Percentiles rank a stretch among this genome's conserved stretches.
Conservation (phyloP, 2,329 filamentous ascomycete genomes). For the Aspergillus intermedius region DNA sequence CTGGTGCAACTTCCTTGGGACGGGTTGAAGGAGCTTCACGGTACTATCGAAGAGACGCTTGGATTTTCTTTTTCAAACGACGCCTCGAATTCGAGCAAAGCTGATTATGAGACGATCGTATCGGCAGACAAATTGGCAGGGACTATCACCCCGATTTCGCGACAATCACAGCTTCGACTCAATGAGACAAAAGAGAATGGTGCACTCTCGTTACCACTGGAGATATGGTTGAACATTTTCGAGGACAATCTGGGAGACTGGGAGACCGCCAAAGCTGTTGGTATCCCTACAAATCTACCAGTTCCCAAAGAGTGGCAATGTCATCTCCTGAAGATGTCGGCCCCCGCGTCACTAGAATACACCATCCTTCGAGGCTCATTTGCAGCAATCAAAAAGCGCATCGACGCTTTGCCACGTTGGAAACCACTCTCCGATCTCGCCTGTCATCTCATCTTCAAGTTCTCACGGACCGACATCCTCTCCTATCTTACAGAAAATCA, state of each 20-base stretch:
- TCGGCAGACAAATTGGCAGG: slow-evolving; percentile 42
- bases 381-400: slow-evolving; percentile 64
- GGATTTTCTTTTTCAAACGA: slow-evolving; percentile 12
- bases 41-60: slow-evolving; percentile 22
- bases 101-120: slow-evolving; percentile 3
- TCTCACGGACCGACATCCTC: slow-evolving; percentile 73
- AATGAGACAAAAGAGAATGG: slow-evolving; percentile 14
- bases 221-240: slow-evolving; percentile 85
- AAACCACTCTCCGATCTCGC: slow-evolving; percentile 72
- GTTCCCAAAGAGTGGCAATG: slow-evolving; percentile 67
- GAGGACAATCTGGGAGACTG: slow-evolving; percentile 74
- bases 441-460: slow-evolving; percentile 86
- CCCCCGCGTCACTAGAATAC: slow-evolving; percentile 74
- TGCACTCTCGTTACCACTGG: slow-evolving; percentile 57
- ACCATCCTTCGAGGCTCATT: slow-evolving; percentile 69
- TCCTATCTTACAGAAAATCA: slow-evolving; percentile 61
- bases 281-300: slow-evolving; percentile 70
- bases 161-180: slow-evolving; percentile 15
- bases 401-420: slow-evolving; percentile 62
- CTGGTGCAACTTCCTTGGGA: slow-evolving; percentile 47
- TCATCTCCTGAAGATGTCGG: slow-evolving; percentile 57
- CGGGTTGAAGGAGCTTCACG: slow-evolving; percentile 32
- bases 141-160: slow-evolving; percentile 26
- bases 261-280: slow-evolving; percentile 77
- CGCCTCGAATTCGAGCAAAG: slow-evolving; percentile 3